These are phyloP conservation scores for Parasarocladium wereldwijsianum DNA, from an alignment of 2,329 filamentous ascomycete species.

Conservation along the genomic window DNA sequence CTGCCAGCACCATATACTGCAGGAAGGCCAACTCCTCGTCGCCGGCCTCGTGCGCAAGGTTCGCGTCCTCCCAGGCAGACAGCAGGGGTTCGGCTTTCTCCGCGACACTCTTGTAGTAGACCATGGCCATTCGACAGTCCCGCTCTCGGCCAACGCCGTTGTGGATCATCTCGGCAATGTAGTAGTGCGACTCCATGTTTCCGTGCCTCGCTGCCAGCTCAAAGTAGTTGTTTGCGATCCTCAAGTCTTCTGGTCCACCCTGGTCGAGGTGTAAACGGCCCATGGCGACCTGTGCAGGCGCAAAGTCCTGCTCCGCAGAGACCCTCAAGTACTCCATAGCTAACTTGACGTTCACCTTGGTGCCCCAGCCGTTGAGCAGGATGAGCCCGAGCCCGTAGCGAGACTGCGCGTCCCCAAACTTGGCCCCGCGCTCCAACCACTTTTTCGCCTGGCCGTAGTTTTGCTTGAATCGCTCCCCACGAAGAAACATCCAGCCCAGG, in stretches of 20 bases:
- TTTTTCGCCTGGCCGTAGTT: conserved; percentile 60
- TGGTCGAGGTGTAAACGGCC: conserved; percentile 79
- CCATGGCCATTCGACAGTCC: conserved; percentile 60
- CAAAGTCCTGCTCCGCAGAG: conserved; percentile 69
- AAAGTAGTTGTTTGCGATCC: conserved; percentile 70
- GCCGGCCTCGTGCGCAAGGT: conserved; percentile 64
- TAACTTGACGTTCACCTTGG: conserved; percentile 51
- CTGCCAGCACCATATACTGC: conserved; percentile 72
- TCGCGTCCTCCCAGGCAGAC: conserved; percentile 71
- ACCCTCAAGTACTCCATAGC: conserved; percentile 65
- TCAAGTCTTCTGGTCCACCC: conserved; percentile 53
- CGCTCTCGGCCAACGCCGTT: conserved; percentile 68
- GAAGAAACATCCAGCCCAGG: conserved; percentile 77
- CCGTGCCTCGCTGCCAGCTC: conserved; percentile 71
- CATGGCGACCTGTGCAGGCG: conserved; percentile 67
- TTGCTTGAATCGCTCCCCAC: conserved; percentile 71
- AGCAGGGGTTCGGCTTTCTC: conserved; percentile 59
- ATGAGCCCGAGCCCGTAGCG: conserved; percentile 76
- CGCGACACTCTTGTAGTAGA: conserved; percentile 70
- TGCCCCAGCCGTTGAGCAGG: conserved; percentile 64
- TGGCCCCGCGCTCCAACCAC: conserved; percentile 73
- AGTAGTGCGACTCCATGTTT: conserved; percentile 82
- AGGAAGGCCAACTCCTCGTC: conserved; percentile 70
- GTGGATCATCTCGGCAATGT: conserved; percentile 75
- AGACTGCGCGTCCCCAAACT: conserved; percentile 64